phyloP scores from a whole-genome alignment of 1,139 yeast genomes.

The Groenewaldozyma sp. region DNA sequence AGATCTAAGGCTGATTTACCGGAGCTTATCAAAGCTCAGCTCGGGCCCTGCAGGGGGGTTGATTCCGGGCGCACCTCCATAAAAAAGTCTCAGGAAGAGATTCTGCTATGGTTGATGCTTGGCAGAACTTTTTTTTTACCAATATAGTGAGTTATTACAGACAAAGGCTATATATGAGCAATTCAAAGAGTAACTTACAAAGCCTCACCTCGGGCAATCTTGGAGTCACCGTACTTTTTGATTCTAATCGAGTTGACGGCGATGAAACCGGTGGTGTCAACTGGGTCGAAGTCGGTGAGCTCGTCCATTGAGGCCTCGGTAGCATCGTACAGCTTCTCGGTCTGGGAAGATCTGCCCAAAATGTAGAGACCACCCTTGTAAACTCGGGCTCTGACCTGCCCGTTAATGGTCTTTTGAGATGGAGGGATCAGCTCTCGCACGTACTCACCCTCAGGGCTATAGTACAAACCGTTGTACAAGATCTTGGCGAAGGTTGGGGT shows the following conservation, averaged over 20 bases:
- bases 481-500: constrained; percentile 85
- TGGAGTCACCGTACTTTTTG: constrained; percentile 95
- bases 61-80: no score
- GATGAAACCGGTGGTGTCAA: constrained; percentile 94
- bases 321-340: constrained; percentile 95
- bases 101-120: no score
- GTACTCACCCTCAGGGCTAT: constrained; percentile 96
- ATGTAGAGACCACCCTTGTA: constrained; percentile 83
- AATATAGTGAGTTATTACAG: no score
- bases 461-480: constrained; percentile 94
- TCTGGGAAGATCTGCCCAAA: constrained; percentile 88
- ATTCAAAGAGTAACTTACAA: constrained; percentile 35
- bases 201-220: constrained; percentile 61
- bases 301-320: constrained; percentile 99
- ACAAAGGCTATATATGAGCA: no score
- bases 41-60: no score
- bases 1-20: no score
- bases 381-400: constrained; percentile 86
- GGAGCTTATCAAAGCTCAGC: no score
- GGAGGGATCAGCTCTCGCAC: constrained; percentile 89
- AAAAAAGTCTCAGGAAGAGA: no score
- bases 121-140: no score
- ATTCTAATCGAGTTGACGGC: constrained; percentile 97
- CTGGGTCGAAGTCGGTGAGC: constrained; percentile 94
- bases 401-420: constrained; percentile 91